Conservation (phyloP, 2,329 filamentous ascomycete genomes). For the Grosmannia penicillata region DNA sequence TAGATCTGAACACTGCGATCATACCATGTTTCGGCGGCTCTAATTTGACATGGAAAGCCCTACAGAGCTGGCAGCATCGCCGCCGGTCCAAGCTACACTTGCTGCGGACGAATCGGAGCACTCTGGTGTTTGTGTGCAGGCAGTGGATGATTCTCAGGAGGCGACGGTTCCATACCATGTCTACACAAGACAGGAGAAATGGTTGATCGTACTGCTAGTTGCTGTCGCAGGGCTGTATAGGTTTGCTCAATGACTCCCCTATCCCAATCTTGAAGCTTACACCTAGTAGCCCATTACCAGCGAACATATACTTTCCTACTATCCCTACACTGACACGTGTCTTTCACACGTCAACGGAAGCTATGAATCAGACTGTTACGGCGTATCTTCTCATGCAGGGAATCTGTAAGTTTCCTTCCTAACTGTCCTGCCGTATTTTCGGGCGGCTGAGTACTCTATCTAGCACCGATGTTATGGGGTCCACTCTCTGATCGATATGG, state of each 20-base stretch:
- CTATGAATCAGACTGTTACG: constrained; percentile 19
- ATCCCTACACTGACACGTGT: constrained; percentile 15
- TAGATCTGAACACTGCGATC: too few species aligned
- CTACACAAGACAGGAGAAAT: constrained; percentile 14
- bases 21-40: too few species aligned
- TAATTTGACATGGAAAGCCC: too few species aligned
- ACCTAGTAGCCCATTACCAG: constrained; percentile 16
- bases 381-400: constrained; percentile 19
- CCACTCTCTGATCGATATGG: constrained; percentile 19
- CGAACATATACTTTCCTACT: constrained; percentile 21
- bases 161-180: constrained; percentile 11
- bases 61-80: too few species aligned
- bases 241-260: not conserved
- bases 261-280: too few species aligned
- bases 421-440: not conserved
- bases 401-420: constrained; percentile 5
- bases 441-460: not conserved
- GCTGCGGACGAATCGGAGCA: too few species aligned
- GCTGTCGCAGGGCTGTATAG: constrained; percentile 14
- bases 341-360: constrained; percentile 16
- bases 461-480: constrained; percentile 19
- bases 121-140: too few species aligned
- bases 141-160: too few species aligned
- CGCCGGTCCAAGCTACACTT: too few species aligned
- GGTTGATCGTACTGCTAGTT: constrained; percentile 14